These are phyloP conservation scores for Urostyla sp. DNA, from an alignment of 73 alveolate species.

Conservation along the genomic window DNA sequence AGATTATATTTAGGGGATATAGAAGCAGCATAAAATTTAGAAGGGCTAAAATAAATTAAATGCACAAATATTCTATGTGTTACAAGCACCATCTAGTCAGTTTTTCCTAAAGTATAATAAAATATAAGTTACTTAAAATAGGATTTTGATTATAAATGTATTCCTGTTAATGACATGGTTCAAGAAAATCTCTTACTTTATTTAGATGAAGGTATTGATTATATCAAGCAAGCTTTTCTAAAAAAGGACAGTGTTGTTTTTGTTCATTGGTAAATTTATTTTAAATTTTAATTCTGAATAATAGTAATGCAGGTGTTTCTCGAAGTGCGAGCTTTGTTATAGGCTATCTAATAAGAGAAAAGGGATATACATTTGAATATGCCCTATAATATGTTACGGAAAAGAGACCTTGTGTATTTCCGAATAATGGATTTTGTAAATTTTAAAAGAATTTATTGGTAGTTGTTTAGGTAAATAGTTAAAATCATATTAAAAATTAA, in stretches of 20 bases:
- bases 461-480: too few species aligned
- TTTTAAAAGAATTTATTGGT: too few species aligned
- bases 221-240: constrained; percentile 29
- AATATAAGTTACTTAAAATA: not conserved
- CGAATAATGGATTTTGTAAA: constrained; percentile 15
- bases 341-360: constrained; percentile 31
- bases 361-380: not conserved
- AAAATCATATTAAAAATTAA: too few species aligned
- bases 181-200: constrained; percentile 18
- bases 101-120: not conserved
- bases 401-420: constrained; percentile 26
- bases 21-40: constrained; percentile 11
- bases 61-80: constrained; percentile 18
- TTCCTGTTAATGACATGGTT: not conserved
- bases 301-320: constrained; percentile 50
- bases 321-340: constrained; percentile 48
- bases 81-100: constrained; percentile 1
- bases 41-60: not conserved
- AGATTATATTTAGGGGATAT: constrained; percentile 27
- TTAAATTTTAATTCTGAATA: not conserved
- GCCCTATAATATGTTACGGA: not conserved
- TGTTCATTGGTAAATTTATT: constrained; percentile 25
- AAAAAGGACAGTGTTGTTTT: not conserved
- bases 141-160: constrained; percentile 9
- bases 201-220: constrained; percentile 8